Evolutionary conservation across 768 basidiomycete genomes (phyloP).

Genomic region (Tylopilus vinaceipallidus): DNA sequence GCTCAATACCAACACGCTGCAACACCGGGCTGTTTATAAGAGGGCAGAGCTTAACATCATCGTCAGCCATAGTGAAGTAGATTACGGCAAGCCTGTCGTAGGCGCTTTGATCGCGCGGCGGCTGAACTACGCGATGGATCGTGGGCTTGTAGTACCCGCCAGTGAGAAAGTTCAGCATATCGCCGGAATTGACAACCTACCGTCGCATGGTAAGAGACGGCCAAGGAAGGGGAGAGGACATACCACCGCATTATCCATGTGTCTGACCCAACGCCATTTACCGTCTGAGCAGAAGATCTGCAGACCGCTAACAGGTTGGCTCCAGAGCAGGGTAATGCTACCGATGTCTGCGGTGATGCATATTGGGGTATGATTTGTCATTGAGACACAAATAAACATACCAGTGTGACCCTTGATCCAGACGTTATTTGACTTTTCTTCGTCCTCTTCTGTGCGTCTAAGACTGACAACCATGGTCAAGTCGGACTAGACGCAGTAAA

Average conservation of each 20-base stretch:
- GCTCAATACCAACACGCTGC: conserved; percentile 39
- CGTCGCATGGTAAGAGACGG: background rate
- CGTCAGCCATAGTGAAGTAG: conserved; percentile 54
- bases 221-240: conserved; percentile 1
- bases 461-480: conserved; percentile 39
- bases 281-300: conserved; percentile 54
- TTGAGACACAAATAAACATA: too few species aligned
- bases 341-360: conserved; percentile 59
- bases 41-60: conserved; percentile 46
- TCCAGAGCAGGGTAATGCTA: conserved; percentile 54
- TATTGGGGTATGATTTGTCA: too few species aligned
- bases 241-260: conserved; percentile 57
- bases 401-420: conserved; percentile 62
- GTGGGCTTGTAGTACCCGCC: conserved; percentile 58
- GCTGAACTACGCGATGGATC: conserved; percentile 60
- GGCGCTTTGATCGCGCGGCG: conserved; percentile 48
- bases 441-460: conserved; percentile 49
- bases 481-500: background rate
- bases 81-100: conserved; percentile 52
- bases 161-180: conserved; percentile 55
- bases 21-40: conserved; percentile 47
- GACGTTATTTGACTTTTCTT: conserved; percentile 48
- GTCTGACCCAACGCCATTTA: conserved; percentile 56
- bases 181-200: conserved; percentile 59
- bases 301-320: conserved; percentile 56